Percentiles rank a stretch among this genome's conserved stretches.
Evolutionary conservation across 2,329 filamentous ascomycete species (phyloP).

Genomic region (Xylariomycetidae sp.): DNA sequence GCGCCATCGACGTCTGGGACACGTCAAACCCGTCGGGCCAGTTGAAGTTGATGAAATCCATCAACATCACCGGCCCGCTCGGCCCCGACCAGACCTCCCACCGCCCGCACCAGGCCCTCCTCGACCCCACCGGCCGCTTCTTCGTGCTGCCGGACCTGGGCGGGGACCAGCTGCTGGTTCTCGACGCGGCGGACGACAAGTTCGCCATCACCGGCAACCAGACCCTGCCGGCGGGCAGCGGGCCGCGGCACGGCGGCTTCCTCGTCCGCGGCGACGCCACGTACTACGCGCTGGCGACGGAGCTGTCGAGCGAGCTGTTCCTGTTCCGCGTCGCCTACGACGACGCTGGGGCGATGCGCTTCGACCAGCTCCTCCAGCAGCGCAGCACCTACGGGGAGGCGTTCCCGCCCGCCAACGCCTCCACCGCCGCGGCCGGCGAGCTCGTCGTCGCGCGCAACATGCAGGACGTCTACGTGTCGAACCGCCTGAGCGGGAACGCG

Average conservation of each 20-base stretch:
- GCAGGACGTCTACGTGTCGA: constrained; percentile 43
- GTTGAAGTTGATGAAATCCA: constrained; percentile 32
- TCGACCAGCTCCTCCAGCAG: constrained; percentile 30
- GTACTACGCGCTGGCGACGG: constrained; percentile 42
- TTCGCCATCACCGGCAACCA: constrained; percentile 32
- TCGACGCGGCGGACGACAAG: constrained; percentile 36
- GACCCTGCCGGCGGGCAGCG: constrained; percentile 33
- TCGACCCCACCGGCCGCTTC: constrained; percentile 43
- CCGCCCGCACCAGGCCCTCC: constrained; percentile 42
- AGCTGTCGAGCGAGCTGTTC: constrained; percentile 38
- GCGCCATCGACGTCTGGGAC: constrained; percentile 41
- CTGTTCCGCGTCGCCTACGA: constrained; percentile 37
- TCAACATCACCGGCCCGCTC: constrained; percentile 29
- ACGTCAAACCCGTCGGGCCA: constrained; percentile 22
- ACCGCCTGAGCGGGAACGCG: constrained; percentile 39
- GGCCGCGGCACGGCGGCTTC: constrained; percentile 47
- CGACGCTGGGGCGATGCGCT: constrained; percentile 20
- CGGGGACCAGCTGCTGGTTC: constrained; percentile 39
- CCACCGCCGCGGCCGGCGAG: constrained; percentile 40
- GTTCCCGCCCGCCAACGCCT: constrained; percentile 28
- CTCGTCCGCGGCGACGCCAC: constrained; percentile 30
- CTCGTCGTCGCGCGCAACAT: constrained; percentile 33
- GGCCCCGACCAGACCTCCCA: constrained; percentile 23
- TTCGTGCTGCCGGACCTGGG: constrained; percentile 45
- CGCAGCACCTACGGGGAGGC: constrained; percentile 35